Evolutionary conservation across 1,139 yeast species (phyloP), one percentile per base, ranked within the genome.

Genomic region (Candida buenavistaensis): DNA sequence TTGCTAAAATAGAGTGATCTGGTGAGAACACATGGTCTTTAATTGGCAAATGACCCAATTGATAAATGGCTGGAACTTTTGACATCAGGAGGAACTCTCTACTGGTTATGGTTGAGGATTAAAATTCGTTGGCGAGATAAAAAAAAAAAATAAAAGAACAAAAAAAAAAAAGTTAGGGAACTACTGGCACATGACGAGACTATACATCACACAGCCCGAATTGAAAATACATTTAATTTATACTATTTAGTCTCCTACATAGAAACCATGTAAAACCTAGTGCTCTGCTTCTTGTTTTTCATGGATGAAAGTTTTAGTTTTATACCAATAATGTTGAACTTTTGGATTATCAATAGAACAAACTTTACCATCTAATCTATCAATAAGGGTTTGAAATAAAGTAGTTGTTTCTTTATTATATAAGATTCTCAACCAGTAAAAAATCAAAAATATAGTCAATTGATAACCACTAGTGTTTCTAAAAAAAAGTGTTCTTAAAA

Each of bases 21-120:
- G 76, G 71, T 19, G 90, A 81, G 59, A 87, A 90, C 38, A 88
- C 82, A 59, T 92, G 97, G 55, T 92, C 96, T 53, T 89, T 86
- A 52, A 90, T 86, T 44, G 97, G 94, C 41, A 75, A 75, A 57
- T 82, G 87, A 44, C 95, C 90, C 55, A 90, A 77, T 55, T 78
- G 82, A 57, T 75, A 81, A 31, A 66, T 57, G 22, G 57, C 54
- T 31, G 72, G 67, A 23, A 40, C 37, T 21, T 59, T 46, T 45
- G 64, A 46, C 62, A 57, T 35, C 61, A 60, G 67, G 66, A 60
- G 66, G 50, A 52, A 26, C 44, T 55, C 68, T 62, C 68, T 55
- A 62, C 68, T 57, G 63, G 27, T 28, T 14, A 15, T 57, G 63
- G 27, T 28, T 14, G 21, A 12, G 11, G 12, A 56, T 63, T 61